Evolutionary conservation across 345 rosid species (phyloP).

Genomic region (Isatis tinctoria): DNA sequence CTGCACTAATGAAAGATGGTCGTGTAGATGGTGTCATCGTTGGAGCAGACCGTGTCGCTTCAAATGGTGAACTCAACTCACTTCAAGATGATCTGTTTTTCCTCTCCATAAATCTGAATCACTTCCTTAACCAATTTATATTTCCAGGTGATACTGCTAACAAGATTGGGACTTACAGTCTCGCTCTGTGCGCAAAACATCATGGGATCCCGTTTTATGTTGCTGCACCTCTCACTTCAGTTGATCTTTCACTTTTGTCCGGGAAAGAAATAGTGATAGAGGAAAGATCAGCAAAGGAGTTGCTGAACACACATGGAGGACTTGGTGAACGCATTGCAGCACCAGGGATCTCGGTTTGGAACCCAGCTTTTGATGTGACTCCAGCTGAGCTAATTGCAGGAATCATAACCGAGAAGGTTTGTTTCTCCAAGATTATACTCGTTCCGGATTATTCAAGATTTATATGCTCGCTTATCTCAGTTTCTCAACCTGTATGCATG

Average conservation of each 20-base stretch:
- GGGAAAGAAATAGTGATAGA: constrained; percentile 79
- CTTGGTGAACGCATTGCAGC: constrained; percentile 97
- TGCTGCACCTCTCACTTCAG: constrained; percentile 89
- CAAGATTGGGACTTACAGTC: constrained; percentile 97
- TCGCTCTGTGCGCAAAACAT: constrained; percentile 71
- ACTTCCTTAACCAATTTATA: background rate
- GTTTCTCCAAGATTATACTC: background rate
- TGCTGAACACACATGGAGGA: constrained; percentile 74
- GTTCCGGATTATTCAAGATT: background rate
- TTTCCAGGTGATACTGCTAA: constrained; percentile 88
- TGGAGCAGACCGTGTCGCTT: constrained; percentile 94
- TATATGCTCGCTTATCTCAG: background rate
- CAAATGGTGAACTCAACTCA: constrained; percentile 53
- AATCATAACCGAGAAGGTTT: constrained; percentile 85
- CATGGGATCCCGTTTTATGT: constrained; percentile 75
- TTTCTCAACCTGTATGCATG: too few relatives aligned
- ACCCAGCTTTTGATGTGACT: constrained; percentile 93
- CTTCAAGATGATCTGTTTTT: constrained; percentile 8
- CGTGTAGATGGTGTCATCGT: constrained; percentile 75
- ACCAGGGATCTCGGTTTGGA: constrained; percentile 87
- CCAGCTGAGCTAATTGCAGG: constrained; percentile 75
- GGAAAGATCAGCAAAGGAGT: constrained; percentile 74
- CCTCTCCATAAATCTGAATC: background rate
- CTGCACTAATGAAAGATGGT: constrained; percentile 79
- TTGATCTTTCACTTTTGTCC: constrained; percentile 72